phyloP scores from a whole-genome alignment of 306 rosid species.

The Begonia peltatifolia region DNA sequence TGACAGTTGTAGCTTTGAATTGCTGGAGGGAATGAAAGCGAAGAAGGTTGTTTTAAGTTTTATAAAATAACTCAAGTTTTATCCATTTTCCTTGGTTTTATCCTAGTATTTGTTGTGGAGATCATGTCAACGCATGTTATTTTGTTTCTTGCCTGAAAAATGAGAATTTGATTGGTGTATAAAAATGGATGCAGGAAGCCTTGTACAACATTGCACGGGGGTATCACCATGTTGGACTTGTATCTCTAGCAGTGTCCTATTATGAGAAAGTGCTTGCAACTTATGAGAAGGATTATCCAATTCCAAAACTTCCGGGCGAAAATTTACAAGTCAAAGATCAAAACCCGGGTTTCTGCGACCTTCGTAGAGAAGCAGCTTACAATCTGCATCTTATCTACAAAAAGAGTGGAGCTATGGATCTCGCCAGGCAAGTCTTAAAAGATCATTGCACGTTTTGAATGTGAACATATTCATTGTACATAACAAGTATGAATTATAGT shows the following conservation, averaged over 20 bases:
- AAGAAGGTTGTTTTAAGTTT: no score
- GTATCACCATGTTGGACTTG: conserved; percentile 72
- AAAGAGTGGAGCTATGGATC: conserved; percentile 78
- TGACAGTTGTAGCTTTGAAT: no score
- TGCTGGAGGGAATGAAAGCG: no score
- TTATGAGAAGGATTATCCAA: conserved; percentile 44
- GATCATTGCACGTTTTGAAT: conserved; percentile 48
- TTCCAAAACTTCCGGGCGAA: conserved; percentile 59
- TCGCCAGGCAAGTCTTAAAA: conserved; percentile 68
- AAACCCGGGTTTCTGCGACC: conserved; percentile 52
- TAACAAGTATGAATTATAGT: no score
- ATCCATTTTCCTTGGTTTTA: no score
- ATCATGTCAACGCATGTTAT: no score
- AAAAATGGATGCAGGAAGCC: conserved; percentile 41
- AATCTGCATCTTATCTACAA: conserved; percentile 80
- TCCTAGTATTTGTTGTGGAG: no score
- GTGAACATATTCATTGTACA: no score
- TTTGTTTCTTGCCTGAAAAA: no score
- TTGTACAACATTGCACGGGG: conserved; percentile 75
- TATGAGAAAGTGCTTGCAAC: conserved; percentile 62
- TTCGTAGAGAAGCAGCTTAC: conserved; percentile 75
- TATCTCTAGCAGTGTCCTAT: conserved; percentile 47
- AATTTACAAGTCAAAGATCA: conserved; percentile 22
- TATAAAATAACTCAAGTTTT: no score
- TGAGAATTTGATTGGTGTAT: no score